Base-by-base conservation (phyloP, 164 flowering plant species). In the Magnolia officinalis region DNA sequence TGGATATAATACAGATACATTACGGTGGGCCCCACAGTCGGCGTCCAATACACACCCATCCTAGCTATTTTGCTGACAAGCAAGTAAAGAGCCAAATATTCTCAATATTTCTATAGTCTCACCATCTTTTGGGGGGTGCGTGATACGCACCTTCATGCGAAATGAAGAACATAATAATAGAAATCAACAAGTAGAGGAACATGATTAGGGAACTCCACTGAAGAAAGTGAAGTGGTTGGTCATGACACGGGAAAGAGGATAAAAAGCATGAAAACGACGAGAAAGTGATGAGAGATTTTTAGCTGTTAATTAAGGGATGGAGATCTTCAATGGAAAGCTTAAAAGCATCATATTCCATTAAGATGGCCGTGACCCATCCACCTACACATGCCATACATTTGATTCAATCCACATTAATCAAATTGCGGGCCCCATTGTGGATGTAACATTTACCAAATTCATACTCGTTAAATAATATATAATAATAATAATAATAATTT, bases 81-180 rank as follows among this genome's bases (percentile, higher is more conserved):
- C 50, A 68, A 37, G 21, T 45, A 29, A 68, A 37, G 37, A 68
- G 71, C 50, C 21, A 29, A 68, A 68, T 29, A 68, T 68, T 68
- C 71, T 68, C 50, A 19, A 8, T 37, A 16, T 45, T 68, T 68
- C 21, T 14, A 5, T 8, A 29, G 26, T 49, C 50, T 26, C 31
- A 49, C 16, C 20, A 9, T 13, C 29, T 20, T 16, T 68, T 26
- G 71, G 51, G 51, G 26, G 68, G 24, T 65, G 26, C 68, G 37
- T 24, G 24, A 3, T 23, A 21, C 24, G 26, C 26, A 37, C 37
- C 29, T 3, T 13, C 29, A 21, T 65, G 9, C 21, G 26, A 23
- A 65, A 24, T 20, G 68, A 10, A 65, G 29, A 37, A 37, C 45
- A 3, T 37, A 37, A 37, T 37, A 37, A 37, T 37, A 37, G 4